Conservation (phyloP, 108 stramenopile species). For the Bacterosira constricta region DNA sequence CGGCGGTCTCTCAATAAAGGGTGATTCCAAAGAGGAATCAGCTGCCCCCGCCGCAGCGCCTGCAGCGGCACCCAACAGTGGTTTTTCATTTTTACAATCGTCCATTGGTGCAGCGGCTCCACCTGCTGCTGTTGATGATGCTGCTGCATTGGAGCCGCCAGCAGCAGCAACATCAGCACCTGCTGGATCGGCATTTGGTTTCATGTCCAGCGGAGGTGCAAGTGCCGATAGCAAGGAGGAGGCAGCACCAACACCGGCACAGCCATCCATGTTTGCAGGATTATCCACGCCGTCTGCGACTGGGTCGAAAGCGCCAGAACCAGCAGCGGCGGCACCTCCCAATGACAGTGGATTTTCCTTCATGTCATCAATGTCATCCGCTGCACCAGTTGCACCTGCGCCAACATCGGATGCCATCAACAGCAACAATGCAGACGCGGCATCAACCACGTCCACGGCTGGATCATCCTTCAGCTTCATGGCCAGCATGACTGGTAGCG, state of each 20-base stretch:
- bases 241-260: neutral
- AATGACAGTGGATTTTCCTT: constrained; percentile 28
- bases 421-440: neutral
- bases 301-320: neutral
- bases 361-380: neutral
- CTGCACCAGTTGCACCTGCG: neutral
- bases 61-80: constrained; percentile 29
- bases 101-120: neutral
- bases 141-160: neutral
- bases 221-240: neutral
- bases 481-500: constrained; percentile 2
- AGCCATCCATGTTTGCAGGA: constrained; percentile 27
- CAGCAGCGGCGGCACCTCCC: neutral
- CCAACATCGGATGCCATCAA: neutral
- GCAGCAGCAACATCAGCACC: constrained; percentile 13
- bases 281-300: neutral
- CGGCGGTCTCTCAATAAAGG: constrained; percentile 71
- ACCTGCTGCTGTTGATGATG: constrained; percentile 6
- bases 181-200: constrained; percentile 53
- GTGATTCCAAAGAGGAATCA: constrained; percentile 26
- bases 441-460: neutral
- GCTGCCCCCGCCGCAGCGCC: constrained; percentile 23
- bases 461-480: constrained; percentile 30
- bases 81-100: constrained; percentile 56
- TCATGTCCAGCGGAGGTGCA: constrained; percentile 15